These are phyloP conservation scores for Rhizomucor pusillus DNA, from an alignment of 371 early-diverging fungal species.

Conservation along the genomic window DNA sequence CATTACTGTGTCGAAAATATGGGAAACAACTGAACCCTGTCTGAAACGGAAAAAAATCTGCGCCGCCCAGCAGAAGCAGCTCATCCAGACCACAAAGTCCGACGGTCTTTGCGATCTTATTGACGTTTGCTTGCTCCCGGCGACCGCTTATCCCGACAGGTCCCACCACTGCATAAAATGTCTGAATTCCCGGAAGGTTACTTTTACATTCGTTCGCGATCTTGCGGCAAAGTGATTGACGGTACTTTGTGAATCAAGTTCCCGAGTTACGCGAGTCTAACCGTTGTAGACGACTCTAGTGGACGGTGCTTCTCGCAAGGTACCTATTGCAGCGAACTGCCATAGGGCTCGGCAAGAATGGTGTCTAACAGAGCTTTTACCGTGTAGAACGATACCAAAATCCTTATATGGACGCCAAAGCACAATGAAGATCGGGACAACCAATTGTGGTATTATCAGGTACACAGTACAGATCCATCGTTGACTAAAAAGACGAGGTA, in stretches of 20 bases:
- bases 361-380: no score
- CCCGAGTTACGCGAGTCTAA: background rate
- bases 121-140: no score
- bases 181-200: conserved; percentile 45
- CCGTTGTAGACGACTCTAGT: conserved; percentile 12
- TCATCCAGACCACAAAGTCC: no score
- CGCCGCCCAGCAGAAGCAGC: no score
- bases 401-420: conserved; percentile 46
- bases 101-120: no score
- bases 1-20: no score
- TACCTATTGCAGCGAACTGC: conserved; percentile 1
- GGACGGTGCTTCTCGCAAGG: conserved; percentile 35
- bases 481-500: background rate
- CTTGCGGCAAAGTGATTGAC: conserved; percentile 43
- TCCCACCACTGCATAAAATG: conserved; percentile 12
- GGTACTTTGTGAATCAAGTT: conserved; percentile 18
- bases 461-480: no score
- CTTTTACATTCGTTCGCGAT: conserved; percentile 46
- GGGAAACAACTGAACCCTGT: no score
- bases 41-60: no score
- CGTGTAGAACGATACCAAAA: conserved; percentile 43
- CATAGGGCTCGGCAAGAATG: background rate
- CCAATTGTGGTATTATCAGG: conserved; percentile 48
- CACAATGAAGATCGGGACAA: conserved; percentile 46
- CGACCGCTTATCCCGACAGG: no score